Conservation (phyloP, 1,284 basidiomycete genomes). For the Rhodotorula sp. region DNA sequence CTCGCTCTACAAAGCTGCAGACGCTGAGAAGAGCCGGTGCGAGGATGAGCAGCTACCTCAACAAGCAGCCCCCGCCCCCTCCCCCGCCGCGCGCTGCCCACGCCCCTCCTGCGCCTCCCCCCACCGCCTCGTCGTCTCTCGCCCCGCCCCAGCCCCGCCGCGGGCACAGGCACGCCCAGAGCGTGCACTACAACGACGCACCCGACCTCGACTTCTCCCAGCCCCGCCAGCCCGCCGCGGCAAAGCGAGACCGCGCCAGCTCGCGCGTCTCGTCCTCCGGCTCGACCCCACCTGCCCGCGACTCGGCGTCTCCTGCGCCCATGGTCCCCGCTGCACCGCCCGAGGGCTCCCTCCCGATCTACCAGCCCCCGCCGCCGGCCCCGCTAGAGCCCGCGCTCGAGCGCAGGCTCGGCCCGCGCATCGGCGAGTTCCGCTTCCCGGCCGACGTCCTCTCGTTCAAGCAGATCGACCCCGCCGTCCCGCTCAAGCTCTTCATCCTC, state of each 20-base stretch:
- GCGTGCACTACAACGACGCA: slow-evolving; percentile 15
- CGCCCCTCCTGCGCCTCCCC: not conserved
- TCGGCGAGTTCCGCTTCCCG: not conserved
- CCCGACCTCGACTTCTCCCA: slow-evolving; percentile 4
- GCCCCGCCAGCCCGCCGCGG: not conserved
- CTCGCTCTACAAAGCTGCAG: too few relatives aligned
- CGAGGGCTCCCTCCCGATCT: slow-evolving; percentile 3
- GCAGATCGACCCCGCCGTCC: not conserved
- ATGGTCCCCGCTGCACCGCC: too few relatives aligned
- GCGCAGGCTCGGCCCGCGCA: not conserved
- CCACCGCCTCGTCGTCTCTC: not conserved
- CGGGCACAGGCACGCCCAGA: slow-evolving; percentile 8
- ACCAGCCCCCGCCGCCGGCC: slow-evolving; percentile 6
- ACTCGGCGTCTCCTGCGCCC: too few relatives aligned
- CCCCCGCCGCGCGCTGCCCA: not conserved
- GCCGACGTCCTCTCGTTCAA: slow-evolving; percentile 3
- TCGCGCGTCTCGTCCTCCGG: slow-evolving; percentile 2
- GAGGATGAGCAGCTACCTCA: slow-evolving; percentile 10
- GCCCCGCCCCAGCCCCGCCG: not conserved
- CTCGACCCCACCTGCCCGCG: too few relatives aligned
- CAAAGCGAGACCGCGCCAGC: not conserved
- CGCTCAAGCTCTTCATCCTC: slow-evolving; percentile 25
- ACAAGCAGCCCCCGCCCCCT: slow-evolving; percentile 9
- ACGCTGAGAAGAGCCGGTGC: not conserved
- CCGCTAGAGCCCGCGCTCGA: slow-evolving; percentile 8